Percentiles rank a stretch among this genome's conserved stretches.
Evolutionary conservation across 495 filamentous ascomycete species (phyloP).

Genomic region (Xylaria sp.): DNA sequence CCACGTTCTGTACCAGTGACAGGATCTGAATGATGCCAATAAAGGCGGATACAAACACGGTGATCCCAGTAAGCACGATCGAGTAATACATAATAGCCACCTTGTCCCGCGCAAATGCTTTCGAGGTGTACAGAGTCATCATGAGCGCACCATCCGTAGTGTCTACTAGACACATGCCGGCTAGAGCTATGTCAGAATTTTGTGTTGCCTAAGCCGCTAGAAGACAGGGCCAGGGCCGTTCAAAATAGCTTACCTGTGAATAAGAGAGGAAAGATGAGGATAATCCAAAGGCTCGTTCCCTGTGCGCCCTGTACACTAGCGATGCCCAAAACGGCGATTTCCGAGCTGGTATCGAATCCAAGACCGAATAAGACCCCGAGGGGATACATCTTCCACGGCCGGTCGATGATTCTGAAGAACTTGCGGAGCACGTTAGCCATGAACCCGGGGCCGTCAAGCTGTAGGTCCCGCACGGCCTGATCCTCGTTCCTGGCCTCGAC

Average conservation of each 20-base stretch:
- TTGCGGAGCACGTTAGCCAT: slow-evolving; percentile 73
- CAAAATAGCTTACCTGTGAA: slow-evolving; percentile 72
- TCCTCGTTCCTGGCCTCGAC: slow-evolving; percentile 39
- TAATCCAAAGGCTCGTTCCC: slow-evolving; percentile 92
- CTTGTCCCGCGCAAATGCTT: slow-evolving; percentile 72
- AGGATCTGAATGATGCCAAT: slow-evolving; percentile 89
- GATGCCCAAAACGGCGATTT: slow-evolving; percentile 91
- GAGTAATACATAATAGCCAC: slow-evolving; percentile 94
- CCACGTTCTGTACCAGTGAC: slow-evolving; percentile 75
- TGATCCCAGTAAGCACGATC: slow-evolving; percentile 84
- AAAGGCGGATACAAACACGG: slow-evolving; percentile 83
- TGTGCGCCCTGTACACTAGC: slow-evolving; percentile 82
- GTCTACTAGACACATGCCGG: slow-evolving; percentile 90
- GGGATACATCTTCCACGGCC: slow-evolving; percentile 98
- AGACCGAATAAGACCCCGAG: slow-evolving; percentile 90
- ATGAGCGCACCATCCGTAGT: slow-evolving; percentile 92
- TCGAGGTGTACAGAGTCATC: slow-evolving; percentile 90
- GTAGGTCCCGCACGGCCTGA: slow-evolving; percentile 64
- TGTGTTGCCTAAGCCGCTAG: background rate
- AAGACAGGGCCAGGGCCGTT: background rate
- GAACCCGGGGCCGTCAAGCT: slow-evolving; percentile 79
- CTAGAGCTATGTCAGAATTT: slow-evolving; percentile 42
- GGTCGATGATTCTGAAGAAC: slow-evolving; percentile 83
- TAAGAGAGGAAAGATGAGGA: slow-evolving; percentile 87
- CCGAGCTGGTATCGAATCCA: slow-evolving; percentile 94